These are phyloP conservation scores for Penicillium thymicola DNA, from an alignment of 2,329 filamentous ascomycete species.

Conservation along the genomic window DNA sequence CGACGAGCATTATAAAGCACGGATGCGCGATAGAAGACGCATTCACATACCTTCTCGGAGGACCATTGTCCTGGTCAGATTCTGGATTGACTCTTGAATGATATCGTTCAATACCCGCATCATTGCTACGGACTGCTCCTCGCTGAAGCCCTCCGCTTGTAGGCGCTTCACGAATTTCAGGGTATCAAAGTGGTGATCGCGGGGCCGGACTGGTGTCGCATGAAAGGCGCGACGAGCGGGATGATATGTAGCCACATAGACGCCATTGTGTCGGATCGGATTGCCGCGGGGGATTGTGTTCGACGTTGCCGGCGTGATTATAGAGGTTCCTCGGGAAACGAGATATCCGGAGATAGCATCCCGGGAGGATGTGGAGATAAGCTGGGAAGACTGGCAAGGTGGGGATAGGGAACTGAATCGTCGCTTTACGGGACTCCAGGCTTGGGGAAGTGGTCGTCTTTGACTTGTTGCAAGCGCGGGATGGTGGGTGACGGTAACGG, in stretches of 20 bases:
- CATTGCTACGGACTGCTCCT: slow-evolving; percentile 94
- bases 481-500: slow-evolving; percentile 28
- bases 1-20: not conserved
- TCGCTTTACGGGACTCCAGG: slow-evolving; percentile 21
- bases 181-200: slow-evolving; percentile 97
- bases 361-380: slow-evolving; percentile 15
- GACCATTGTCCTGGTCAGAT: slow-evolving; percentile 96
- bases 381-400: slow-evolving; percentile 13
- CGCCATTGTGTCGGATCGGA: slow-evolving; percentile 47
- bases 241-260: slow-evolving; percentile 46
- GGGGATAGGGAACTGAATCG: slow-evolving; percentile 18
- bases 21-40: not conserved
- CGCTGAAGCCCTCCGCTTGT: slow-evolving; percentile 87
- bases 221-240: slow-evolving; percentile 55
- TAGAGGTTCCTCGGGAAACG: slow-evolving; percentile 21
- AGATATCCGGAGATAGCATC: slow-evolving; percentile 15
- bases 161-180: slow-evolving; percentile 93
- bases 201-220: slow-evolving; percentile 56
- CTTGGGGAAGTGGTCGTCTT: slow-evolving; percentile 22
- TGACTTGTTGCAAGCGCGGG: slow-evolving; percentile 26
- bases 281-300: slow-evolving; percentile 18
- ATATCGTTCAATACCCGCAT: slow-evolving; percentile 97
- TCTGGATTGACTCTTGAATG: slow-evolving; percentile 97
- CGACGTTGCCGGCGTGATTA: slow-evolving; percentile 13
- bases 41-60: slow-evolving; percentile 75